phyloP scores from a whole-genome alignment of 768 basidiomycete species.

The Termitomyces titanicus region DNA sequence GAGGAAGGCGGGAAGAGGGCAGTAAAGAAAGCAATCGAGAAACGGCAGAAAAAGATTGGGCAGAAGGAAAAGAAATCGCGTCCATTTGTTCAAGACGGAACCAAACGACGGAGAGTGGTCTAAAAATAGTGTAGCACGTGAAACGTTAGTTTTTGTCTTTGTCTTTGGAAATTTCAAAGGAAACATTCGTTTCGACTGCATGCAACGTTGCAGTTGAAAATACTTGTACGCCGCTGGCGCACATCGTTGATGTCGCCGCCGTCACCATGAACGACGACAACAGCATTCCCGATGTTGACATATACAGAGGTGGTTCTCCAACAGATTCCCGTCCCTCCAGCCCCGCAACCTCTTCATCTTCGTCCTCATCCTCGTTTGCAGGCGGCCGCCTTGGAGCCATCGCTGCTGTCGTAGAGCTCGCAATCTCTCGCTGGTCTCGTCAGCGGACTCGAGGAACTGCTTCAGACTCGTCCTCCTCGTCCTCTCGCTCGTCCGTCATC shows the following conservation, averaged over 20 bases:
- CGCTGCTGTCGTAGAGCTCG: constrained; percentile 63
- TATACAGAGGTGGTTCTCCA: constrained; percentile 55
- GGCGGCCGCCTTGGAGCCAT: constrained; percentile 47
- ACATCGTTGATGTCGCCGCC: constrained; percentile 5
- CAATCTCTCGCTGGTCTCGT: constrained; percentile 71
- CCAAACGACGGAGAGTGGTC: constrained; percentile 17
- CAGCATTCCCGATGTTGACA: constrained; percentile 31
- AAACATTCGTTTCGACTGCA: not conserved
- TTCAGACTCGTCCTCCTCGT: constrained; percentile 34
- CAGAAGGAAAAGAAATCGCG: constrained; percentile 89
- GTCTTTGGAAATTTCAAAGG: not conserved
- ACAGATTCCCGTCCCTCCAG: constrained; percentile 22
- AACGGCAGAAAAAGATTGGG: constrained; percentile 80
- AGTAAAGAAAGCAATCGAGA: constrained; percentile 85
- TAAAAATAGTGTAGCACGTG: constrained; percentile 13
- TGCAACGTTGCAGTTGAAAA: not conserved
- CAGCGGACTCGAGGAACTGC: constrained; percentile 59
- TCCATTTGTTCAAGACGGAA: constrained; percentile 43
- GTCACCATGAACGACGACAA: constrained; percentile 11
- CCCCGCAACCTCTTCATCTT: constrained; percentile 28
- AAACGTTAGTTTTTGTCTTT: not conserved
- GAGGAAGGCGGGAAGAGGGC: constrained; percentile 73
- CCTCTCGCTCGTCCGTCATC: constrained; percentile 37
- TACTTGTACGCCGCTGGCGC: not conserved
- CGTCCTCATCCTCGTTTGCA: constrained; percentile 32